These are phyloP conservation scores for Boletus sp. DNA, from an alignment of 1,284 basidiomycete genomes.

Conservation along the genomic window DNA sequence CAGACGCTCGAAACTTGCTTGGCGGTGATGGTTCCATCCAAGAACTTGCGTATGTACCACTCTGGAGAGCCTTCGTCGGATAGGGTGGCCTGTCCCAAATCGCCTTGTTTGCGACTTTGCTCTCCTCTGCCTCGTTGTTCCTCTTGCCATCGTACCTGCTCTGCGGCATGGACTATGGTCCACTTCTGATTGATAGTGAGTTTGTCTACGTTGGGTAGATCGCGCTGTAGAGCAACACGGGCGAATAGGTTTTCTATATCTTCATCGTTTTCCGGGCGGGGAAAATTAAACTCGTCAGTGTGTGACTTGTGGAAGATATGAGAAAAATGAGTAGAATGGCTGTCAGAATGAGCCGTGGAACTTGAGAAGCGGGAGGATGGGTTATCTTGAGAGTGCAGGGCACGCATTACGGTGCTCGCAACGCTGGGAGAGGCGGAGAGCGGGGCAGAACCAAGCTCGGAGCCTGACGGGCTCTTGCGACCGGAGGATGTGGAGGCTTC, in stretches of 20 bases:
- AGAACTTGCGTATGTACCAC: conserved; percentile 90
- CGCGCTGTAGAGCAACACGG: conserved; percentile 70
- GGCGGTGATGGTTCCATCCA: conserved; percentile 82
- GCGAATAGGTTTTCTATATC: conserved; percentile 82
- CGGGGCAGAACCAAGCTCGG: conserved; percentile 51
- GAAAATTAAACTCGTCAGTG: conserved; percentile 71
- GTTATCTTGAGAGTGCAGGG: conserved; percentile 58
- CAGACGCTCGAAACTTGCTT: conserved; percentile 80
- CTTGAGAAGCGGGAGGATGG: conserved; percentile 66
- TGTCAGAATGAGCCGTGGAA: conserved; percentile 51
- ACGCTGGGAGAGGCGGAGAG: conserved; percentile 41
- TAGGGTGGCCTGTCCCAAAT: conserved; percentile 54
- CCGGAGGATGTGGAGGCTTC: conserved; percentile 54
- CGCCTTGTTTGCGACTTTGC: conserved; percentile 59
- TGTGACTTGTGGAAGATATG: conserved; percentile 56
- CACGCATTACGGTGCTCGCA: conserved; percentile 46
- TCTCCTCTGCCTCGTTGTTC: conserved; percentile 60
- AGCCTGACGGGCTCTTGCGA: conserved; percentile 46
- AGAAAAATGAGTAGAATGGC: conserved; percentile 59
- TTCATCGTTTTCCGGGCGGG: conserved; percentile 71
- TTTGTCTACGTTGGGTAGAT: conserved; percentile 60
- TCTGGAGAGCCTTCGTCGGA: conserved; percentile 73
- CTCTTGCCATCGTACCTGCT: conserved; percentile 80
- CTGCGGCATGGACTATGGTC: conserved; percentile 87
- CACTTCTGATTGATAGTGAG: conserved; percentile 89